phyloP scores from a whole-genome alignment of 2,329 filamentous ascomycete genomes.

The Alternaria burnsii region DNA sequence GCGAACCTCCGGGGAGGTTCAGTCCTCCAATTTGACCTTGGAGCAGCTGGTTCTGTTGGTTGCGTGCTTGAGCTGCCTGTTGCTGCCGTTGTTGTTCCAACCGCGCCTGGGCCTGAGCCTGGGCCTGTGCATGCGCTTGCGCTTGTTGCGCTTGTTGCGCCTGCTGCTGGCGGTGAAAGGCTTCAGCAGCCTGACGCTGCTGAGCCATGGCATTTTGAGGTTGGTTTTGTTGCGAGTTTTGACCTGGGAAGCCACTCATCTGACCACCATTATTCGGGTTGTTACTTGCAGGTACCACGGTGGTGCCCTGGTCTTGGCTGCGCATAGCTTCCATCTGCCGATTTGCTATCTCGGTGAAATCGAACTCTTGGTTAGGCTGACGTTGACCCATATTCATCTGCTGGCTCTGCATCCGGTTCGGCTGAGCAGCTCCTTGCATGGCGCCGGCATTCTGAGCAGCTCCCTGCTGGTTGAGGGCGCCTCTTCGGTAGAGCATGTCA shows the following conservation, averaged over 20 bases:
- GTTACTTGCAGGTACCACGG: constrained; percentile 71
- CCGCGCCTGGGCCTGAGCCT: constrained; percentile 51
- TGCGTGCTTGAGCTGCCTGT: constrained; percentile 46
- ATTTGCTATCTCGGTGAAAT: constrained; percentile 65
- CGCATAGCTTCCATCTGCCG: constrained; percentile 70
- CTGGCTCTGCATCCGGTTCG: constrained; percentile 39
- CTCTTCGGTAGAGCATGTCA: constrained; percentile 41
- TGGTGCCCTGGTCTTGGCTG: constrained; percentile 67
- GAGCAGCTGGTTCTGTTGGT: constrained; percentile 43
- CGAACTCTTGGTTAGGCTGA: constrained; percentile 47
- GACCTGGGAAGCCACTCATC: constrained; percentile 47
- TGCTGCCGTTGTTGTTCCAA: constrained; percentile 46
- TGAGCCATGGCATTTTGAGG: constrained; percentile 41
- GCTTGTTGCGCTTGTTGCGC: constrained; percentile 21
- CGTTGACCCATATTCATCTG: constrained; percentile 40
- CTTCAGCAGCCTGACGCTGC: constrained; percentile 39
- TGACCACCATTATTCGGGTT: constrained; percentile 55
- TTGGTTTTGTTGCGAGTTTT: constrained; percentile 38
- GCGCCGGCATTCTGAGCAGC: constrained; percentile 35
- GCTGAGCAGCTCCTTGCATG: constrained; percentile 47
- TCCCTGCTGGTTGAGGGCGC: constrained; percentile 28
- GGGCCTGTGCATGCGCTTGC: constrained; percentile 40
- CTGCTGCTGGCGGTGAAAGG: constrained; percentile 18
- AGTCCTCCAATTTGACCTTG: constrained; percentile 53
- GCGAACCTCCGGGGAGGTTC: constrained; percentile 51